A percentile compares a stretch with the other conserved stretches of the same genome.
Evolutionary conservation across 139 green algal species (phyloP).

Genomic region (Chlamydomonas sp.): DNA sequence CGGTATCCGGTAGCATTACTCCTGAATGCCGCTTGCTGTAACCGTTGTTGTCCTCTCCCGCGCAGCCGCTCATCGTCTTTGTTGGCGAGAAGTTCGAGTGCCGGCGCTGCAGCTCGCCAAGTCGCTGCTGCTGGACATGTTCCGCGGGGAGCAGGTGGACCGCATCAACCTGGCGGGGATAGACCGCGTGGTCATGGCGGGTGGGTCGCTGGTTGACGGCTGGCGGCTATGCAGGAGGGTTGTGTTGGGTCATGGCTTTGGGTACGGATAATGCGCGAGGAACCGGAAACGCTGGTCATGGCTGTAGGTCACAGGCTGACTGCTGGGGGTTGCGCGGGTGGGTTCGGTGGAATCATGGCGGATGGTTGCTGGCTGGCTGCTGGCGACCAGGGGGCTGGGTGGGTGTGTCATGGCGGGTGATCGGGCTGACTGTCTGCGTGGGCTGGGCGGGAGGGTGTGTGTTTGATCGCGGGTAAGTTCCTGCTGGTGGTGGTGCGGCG

Average conservation of each 20-base stretch:
- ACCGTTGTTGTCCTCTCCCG: neutral
- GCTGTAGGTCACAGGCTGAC: neutral
- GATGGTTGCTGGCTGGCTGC: too few species aligned
- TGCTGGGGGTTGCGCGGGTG: too few species aligned
- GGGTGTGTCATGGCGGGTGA: too few species aligned
- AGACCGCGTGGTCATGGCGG: conserved; percentile 78
- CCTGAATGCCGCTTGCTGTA: neutral
- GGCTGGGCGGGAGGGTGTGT: too few species aligned
- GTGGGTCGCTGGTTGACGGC: neutral
- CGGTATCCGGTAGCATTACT: neutral
- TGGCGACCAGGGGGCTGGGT: too few species aligned
- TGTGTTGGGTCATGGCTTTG: neutral
- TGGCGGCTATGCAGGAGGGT: neutral
- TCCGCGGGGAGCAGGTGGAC: conserved; percentile 79
- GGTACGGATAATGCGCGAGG: too few species aligned
- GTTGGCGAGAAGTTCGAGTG: conserved; percentile 89
- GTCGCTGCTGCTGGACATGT: conserved; percentile 89
- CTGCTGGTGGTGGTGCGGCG: too few species aligned
- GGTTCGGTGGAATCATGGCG: too few species aligned
- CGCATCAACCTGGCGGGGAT: conserved; percentile 85
- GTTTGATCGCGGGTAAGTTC: too few species aligned
- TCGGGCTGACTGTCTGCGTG: too few species aligned
- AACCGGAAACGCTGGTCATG: too few species aligned
- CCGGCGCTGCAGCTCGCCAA: conserved; percentile 71
- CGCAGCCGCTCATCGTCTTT: conserved; percentile 88